Conservation (phyloP, 2,329 filamentous ascomycete genomes). For the Botrytis tulipae region DNA sequence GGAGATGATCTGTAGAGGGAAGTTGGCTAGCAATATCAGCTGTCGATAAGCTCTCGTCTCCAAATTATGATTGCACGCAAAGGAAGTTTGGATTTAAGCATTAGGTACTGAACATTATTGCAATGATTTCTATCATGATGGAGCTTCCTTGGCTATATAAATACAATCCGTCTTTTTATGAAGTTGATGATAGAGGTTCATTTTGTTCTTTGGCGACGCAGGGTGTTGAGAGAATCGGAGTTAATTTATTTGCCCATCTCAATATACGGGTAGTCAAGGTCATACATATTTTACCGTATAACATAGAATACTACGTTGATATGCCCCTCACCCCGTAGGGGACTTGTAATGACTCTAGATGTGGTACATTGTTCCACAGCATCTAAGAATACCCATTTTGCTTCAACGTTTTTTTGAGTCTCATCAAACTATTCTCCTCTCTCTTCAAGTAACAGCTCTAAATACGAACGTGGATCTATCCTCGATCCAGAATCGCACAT, state of each 20-base stretch:
- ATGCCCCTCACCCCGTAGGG: not conserved
- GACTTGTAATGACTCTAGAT: not conserved
- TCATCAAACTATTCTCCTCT: not conserved
- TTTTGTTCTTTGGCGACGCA: not conserved
- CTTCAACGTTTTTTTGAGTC: not conserved
- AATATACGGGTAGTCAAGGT: not conserved
- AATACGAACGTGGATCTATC: no score
- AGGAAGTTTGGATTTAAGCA: not conserved
- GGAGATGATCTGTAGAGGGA: not conserved
- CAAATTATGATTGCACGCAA: not conserved
- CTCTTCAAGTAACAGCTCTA: not conserved
- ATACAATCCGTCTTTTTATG: not conserved
- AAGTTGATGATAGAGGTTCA: not conserved
- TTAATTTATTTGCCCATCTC: not conserved
- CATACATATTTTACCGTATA: not conserved
- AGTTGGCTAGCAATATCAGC: not conserved
- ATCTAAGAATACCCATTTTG: not conserved
- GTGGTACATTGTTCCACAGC: not conserved
- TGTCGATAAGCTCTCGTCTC: not conserved
- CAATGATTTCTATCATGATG: not conserved
- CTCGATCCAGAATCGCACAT: not conserved
- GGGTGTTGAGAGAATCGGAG: not conserved
- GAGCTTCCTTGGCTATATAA: slow-evolving; percentile 5
- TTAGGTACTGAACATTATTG: not conserved
- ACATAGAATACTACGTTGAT: not conserved